Evolutionary conservation across 1,284 basidiomycete species (phyloP).

Genomic region (Moesziomyces sp.): DNA sequence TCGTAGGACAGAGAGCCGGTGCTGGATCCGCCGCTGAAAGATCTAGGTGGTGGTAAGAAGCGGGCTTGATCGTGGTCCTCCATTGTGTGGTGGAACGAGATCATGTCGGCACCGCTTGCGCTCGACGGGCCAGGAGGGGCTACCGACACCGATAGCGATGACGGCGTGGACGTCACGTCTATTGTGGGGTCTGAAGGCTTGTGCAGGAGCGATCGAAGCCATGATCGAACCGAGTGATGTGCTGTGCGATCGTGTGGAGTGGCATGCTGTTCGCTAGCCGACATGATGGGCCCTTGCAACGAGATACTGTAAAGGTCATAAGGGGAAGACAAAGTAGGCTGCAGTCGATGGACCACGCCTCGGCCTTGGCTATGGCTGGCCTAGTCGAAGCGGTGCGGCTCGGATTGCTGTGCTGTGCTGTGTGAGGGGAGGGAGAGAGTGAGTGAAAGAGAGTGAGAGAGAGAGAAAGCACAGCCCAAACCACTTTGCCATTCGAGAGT

Average conservation of each 20-base stretch:
- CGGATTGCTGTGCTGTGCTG: not conserved
- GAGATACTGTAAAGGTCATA: not conserved
- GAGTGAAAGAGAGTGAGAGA: not conserved
- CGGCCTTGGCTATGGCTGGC: no score
- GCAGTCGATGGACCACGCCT: no score
- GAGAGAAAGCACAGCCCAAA: not conserved
- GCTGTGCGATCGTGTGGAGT: conserved; percentile 11
- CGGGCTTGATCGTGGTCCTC: conserved; percentile 21
- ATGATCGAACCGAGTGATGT: conserved; percentile 21
- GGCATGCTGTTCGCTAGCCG: conserved; percentile 4
- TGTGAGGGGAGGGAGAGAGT: no score
- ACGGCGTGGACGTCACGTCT: not conserved
- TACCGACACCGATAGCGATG: conserved; percentile 1
- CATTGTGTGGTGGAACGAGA: conserved; percentile 46
- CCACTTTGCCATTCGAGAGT: no score
- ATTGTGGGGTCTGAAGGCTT: conserved; percentile 10
- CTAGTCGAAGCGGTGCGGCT: no score
- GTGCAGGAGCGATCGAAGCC: conserved; percentile 28
- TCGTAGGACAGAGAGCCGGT: conserved; percentile 15
- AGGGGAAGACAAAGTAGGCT: no score
- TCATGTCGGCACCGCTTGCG: conserved; percentile 24
- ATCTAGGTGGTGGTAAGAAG: conserved; percentile 33
- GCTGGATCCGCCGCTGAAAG: conserved; percentile 38
- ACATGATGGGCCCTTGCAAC: conserved; percentile 3
- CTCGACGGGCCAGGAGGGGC: not conserved